A percentile compares a stretch with the other conserved stretches of the same genome.
phyloP scores from a whole-genome alignment of 2,329 filamentous ascomycete species.

The Ceratocystis huliohia region DNA sequence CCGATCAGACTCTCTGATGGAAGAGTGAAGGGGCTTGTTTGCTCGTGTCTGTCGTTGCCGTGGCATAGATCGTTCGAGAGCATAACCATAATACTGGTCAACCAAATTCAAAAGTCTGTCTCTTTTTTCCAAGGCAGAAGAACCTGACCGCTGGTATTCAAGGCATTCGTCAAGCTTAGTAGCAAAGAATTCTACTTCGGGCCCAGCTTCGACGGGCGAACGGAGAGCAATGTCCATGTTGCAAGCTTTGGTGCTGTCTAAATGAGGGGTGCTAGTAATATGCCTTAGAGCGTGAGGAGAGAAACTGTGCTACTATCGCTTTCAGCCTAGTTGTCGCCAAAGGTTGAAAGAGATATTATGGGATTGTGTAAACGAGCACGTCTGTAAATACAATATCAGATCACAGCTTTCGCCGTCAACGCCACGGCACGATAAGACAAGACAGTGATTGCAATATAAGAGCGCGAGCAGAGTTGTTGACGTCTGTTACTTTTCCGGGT shows the following conservation, averaged over 20 bases:
- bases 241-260: neutral
- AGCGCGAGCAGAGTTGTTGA: neutral
- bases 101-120: conserved; percentile 57
- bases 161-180: conserved; percentile 67
- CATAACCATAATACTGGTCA: conserved; percentile 49
- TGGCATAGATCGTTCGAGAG: conserved; percentile 33
- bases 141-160: conserved; percentile 28
- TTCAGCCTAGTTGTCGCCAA: too few relatives aligned
- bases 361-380: neutral
- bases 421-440: neutral
- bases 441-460: neutral
- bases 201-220: conserved; percentile 38
- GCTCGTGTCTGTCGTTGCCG: conserved; percentile 7
- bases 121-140: conserved; percentile 39
- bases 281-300: neutral
- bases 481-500: neutral
- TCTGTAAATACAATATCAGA: neutral
- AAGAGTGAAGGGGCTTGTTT: conserved; percentile 28
- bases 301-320: too few relatives aligned
- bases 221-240: conserved; percentile 19
- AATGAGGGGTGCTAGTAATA: neutral
- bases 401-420: neutral
- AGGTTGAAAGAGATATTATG: neutral
- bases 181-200: conserved; percentile 79
- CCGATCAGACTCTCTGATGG: conserved; percentile 9